Evolutionary conservation across 2,329 filamentous ascomycete genomes (phyloP), one percentile per base, ranked within the genome.

Genomic region (Neoarthrinium moseri): DNA sequence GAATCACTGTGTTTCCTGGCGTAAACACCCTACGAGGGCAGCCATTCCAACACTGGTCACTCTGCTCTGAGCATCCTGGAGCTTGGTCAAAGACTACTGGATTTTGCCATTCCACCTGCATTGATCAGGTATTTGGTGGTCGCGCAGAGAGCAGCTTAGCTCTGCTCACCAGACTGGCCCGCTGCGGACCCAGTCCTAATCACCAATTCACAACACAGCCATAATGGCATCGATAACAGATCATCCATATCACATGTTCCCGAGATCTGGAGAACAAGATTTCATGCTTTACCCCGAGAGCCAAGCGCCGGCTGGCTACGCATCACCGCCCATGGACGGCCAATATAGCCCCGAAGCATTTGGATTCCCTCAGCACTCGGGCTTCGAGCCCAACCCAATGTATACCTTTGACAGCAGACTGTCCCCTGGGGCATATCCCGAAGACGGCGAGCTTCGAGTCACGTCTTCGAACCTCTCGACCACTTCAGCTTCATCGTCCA

Each of bases 401-500:
- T 82, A 77, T 61, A 62, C 77, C 52, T 72, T 77, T 55, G 66
- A 68, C 56, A 66, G 64, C 55, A 69, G 68, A 51, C 64, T 70
- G 46, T 80, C 77, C 8, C 77, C 77, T 7, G 63, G 67, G 47
- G 65, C 72, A 51, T 79, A 74, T 54, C 57, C 65, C 17, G 78
- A 81, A 33, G 78, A 81, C 43, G 60, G 64, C 49, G 76, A 80
- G 17, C 62, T 75, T 59, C 66, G 68, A 48, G 58, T 77, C 20
- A 72, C 75, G 13, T 79, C 75, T 23, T 85, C 76, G 42, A 81
- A 75, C 59, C 74, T 77, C 51, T 89, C 76, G 50, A 82, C 77
- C 49, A 75, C 74, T 20, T 87, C 85, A 42, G 81, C 80, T 4
- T 73, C 83, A 6, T 87, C 84, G 1, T 87, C 84, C 7, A 81